These are phyloP conservation scores for Mycena sanguinolenta DNA, from an alignment of 768 basidiomycete species.

Conservation along the genomic window DNA sequence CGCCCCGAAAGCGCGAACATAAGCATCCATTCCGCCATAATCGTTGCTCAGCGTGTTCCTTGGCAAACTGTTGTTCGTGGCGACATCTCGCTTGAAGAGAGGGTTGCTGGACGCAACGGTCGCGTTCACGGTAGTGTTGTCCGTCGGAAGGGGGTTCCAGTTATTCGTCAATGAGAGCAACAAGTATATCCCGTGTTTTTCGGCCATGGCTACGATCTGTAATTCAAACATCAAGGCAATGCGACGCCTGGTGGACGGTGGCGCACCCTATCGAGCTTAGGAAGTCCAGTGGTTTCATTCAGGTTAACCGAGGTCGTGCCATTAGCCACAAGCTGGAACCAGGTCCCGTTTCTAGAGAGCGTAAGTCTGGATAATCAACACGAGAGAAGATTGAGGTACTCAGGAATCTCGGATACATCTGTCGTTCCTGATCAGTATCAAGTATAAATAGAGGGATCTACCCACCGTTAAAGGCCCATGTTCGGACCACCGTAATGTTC, in stretches of 20 bases:
- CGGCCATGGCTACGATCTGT: slow-evolving; percentile 50
- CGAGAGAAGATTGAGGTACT: not conserved
- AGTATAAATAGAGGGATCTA: slow-evolving; percentile 6
- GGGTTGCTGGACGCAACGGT: slow-evolving; percentile 28
- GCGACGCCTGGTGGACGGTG: not conserved
- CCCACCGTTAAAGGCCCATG: slow-evolving; percentile 82
- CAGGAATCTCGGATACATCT: slow-evolving; percentile 34
- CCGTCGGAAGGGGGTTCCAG: slow-evolving; percentile 62
- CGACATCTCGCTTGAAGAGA: slow-evolving; percentile 46
- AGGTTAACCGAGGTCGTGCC: slow-evolving; percentile 67
- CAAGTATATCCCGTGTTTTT: slow-evolving; percentile 66
- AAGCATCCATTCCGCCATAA: slow-evolving; percentile 70
- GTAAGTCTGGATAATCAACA: not conserved
- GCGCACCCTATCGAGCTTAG: slow-evolving; percentile 69
- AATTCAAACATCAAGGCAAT: slow-evolving; percentile 42
- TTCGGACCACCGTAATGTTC: slow-evolving; percentile 71
- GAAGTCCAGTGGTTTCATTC: slow-evolving; percentile 70
- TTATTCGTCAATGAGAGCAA: slow-evolving; percentile 73
- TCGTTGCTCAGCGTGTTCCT: slow-evolving; percentile 72
- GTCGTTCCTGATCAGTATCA: not conserved
- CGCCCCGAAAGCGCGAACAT: slow-evolving; percentile 64
- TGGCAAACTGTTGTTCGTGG: slow-evolving; percentile 57
- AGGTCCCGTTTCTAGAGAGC: slow-evolving; percentile 64
- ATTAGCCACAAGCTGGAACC: slow-evolving; percentile 74
- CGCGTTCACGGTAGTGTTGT: slow-evolving; percentile 37